Percentiles rank a stretch among this genome's conserved stretches.
phyloP scores from a whole-genome alignment of 345 rosid species.

The Psidium friedrichsthalianum region DNA sequence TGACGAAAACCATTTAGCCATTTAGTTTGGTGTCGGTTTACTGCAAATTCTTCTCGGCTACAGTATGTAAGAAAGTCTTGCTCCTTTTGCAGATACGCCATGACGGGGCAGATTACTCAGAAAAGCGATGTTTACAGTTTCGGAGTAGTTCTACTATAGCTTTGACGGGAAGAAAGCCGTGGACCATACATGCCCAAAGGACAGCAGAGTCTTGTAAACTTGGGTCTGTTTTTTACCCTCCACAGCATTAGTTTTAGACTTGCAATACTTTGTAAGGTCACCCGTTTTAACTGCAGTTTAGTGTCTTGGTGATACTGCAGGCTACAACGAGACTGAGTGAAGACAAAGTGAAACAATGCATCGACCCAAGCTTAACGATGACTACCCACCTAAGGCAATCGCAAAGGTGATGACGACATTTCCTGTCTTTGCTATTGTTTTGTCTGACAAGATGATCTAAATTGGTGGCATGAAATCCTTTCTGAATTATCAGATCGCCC shows the following conservation, averaged over 20 bases:
- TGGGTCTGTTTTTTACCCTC: constrained; percentile 47
- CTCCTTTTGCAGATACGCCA: constrained; percentile 55
- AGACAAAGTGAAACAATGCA: constrained; percentile 91
- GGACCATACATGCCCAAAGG: constrained; percentile 92
- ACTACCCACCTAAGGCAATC: constrained; percentile 87
- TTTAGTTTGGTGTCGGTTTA: neutral
- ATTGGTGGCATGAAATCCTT: neutral
- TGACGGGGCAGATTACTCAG: constrained; percentile 90
- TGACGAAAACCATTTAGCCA: neutral
- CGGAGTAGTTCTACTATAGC: constrained; percentile 90
- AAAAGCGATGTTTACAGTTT: constrained; percentile 98
- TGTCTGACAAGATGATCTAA: neutral
- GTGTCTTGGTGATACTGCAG: constrained; percentile 12
- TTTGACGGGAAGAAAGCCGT: constrained; percentile 97
- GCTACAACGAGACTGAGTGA: constrained; percentile 98
- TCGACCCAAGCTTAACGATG: constrained; percentile 79
- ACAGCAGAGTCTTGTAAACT: constrained; percentile 87
- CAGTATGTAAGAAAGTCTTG: neutral
- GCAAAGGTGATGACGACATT: constrained; percentile 51
- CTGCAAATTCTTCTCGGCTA: neutral
- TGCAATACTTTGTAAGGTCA: neutral
- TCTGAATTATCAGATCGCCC: neutral
- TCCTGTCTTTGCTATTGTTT: neutral
- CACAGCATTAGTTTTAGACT: neutral
- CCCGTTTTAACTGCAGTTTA: neutral